Evolutionary conservation across 1,284 basidiomycete species (phyloP).

Genomic region (Pascua guehoae): DNA sequence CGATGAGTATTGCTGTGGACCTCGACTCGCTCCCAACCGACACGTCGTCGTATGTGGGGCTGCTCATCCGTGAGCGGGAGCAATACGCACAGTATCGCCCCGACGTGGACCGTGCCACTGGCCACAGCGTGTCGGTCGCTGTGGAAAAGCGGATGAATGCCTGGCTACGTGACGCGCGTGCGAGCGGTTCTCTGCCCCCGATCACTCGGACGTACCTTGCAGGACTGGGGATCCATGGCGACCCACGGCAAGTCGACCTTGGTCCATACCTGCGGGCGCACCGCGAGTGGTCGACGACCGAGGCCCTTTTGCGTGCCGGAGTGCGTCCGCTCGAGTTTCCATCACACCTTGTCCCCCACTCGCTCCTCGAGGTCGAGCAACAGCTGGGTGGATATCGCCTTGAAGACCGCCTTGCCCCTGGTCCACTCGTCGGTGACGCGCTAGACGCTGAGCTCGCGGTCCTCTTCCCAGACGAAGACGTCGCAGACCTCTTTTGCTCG

Average conservation of each 20-base stretch:
- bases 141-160: constrained; percentile 23
- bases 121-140: constrained; percentile 10
- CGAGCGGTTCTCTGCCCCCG: constrained; percentile 19
- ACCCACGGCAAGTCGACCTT: constrained; percentile 21
- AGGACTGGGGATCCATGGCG: constrained; percentile 23
- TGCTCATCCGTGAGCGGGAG: constrained; percentile 31
- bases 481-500: constrained; percentile 2
- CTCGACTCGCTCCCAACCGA: neutral
- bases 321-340: constrained; percentile 31
- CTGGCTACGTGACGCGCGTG: constrained; percentile 22
- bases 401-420: constrained; percentile 3
- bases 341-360: constrained; percentile 26
- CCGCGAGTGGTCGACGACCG: constrained; percentile 26
- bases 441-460: constrained; percentile 18
- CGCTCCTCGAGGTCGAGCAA: constrained; percentile 13
- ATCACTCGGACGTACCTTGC: constrained; percentile 24
- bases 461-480: constrained; percentile 14
- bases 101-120: constrained; percentile 7
- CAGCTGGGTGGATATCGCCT: constrained; percentile 7
- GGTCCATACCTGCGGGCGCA: constrained; percentile 22
- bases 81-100: constrained; percentile 24
- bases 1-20: neutral
- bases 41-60: constrained; percentile 18
- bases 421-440: neutral
- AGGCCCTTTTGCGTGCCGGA: constrained; percentile 29